phyloP scores from a whole-genome alignment of 345 rosid genomes.

The Rhizophora apiculata region DNA sequence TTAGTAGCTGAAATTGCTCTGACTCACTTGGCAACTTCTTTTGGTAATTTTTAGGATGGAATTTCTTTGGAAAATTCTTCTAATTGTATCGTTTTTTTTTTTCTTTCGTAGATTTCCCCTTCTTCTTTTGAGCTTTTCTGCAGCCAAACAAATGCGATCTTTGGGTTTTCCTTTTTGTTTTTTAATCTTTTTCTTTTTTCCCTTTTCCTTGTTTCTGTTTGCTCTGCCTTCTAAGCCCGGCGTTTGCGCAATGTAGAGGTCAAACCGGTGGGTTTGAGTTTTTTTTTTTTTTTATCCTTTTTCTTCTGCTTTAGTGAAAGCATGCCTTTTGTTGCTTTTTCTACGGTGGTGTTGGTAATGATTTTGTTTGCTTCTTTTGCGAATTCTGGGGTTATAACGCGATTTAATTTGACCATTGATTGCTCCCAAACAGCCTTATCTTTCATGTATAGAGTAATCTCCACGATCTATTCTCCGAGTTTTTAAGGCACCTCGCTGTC shows the following conservation, averaged over 20 bases:
- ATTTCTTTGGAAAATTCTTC: not conserved
- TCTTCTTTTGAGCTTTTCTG: not conserved
- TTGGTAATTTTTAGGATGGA: no score
- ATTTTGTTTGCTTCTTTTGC: constrained; percentile 41
- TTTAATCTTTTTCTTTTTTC: no score
- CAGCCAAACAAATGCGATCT: not conserved
- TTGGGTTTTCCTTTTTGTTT: no score
- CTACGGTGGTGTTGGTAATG: constrained; percentile 37
- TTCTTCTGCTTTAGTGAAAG: constrained; percentile 39
- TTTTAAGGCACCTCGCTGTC: not conserved
- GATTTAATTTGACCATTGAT: constrained; percentile 27
- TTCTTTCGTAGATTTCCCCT: not conserved
- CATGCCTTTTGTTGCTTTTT: constrained; percentile 32
- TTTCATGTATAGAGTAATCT: not conserved
- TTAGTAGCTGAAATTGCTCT: no score
- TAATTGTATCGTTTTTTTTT: not conserved
- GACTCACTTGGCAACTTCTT: no score
- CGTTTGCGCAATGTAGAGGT: constrained; percentile 16
- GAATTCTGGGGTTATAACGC: constrained; percentile 30
- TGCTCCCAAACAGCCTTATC: constrained; percentile 16
- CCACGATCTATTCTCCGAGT: not conserved
- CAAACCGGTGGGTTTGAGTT: constrained; percentile 3
- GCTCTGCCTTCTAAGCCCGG: not conserved
- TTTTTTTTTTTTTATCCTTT: not conserved
- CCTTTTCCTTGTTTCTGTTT: not conserved